phyloP scores from a whole-genome alignment of 2,329 filamentous ascomycete genomes.

The Fusarium sp. region DNA sequence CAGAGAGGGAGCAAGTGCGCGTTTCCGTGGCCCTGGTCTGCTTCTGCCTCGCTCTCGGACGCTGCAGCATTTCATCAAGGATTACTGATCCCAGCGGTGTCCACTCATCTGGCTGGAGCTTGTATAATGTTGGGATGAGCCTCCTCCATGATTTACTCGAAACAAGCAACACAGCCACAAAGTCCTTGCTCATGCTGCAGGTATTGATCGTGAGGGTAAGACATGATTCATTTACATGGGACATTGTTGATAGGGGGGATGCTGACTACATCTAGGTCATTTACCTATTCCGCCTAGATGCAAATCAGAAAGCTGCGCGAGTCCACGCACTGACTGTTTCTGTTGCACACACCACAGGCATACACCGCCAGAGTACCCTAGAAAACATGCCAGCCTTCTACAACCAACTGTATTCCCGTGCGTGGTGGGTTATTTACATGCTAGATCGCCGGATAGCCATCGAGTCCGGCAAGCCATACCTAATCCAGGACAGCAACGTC shows the following conservation, averaged over 20 bases:
- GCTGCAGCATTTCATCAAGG: constrained; percentile 36
- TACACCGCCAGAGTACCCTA: constrained; percentile 34
- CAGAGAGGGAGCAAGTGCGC: constrained; percentile 22
- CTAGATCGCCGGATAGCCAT: constrained; percentile 36
- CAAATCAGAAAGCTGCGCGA: constrained; percentile 33
- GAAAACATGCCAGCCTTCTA: constrained; percentile 32
- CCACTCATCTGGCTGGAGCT: constrained; percentile 35
- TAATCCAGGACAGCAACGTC: constrained; percentile 39
- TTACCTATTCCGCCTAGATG: constrained; percentile 38
- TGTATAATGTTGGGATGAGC: constrained; percentile 31
- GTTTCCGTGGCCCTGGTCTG: constrained; percentile 35
- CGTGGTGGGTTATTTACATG: constrained; percentile 35
- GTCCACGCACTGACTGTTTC: constrained; percentile 30
- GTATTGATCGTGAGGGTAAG: constrained; percentile 30
- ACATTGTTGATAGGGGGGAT: no score
- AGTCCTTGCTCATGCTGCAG: constrained; percentile 36
- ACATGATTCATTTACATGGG: no score
- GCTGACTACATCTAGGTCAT: constrained; percentile 22
- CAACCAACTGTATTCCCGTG: constrained; percentile 32
- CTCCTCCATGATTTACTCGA: constrained; percentile 31
- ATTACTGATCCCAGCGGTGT: constrained; percentile 33
- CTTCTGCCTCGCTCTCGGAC: constrained; percentile 36
- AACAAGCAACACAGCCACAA: constrained; percentile 32
- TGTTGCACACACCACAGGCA: constrained; percentile 31
- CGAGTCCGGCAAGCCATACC: constrained; percentile 34